Evolutionary conservation across 108 stramenopile genomes (phyloP).

Genomic region (Pseudonitzschia pungens): DNA sequence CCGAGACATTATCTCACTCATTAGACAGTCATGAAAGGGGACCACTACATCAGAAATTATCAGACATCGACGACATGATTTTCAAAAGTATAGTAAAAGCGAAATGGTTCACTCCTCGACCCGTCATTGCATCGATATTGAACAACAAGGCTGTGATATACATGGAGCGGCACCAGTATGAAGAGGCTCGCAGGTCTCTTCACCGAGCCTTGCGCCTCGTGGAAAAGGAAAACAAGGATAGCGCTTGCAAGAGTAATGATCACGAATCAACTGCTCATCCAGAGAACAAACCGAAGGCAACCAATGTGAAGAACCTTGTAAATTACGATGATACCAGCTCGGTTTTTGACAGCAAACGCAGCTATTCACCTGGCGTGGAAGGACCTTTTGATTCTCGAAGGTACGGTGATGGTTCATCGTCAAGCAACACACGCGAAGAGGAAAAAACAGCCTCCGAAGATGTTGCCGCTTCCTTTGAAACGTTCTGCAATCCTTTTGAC

Average conservation of each 20-base stretch:
- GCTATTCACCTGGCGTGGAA: too few species aligned
- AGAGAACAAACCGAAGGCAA: too few species aligned
- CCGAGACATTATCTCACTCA: background rate
- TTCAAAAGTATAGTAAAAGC: background rate
- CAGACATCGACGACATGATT: background rate
- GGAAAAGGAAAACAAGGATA: conserved; percentile 17
- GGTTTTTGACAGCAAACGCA: too few species aligned
- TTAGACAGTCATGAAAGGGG: background rate
- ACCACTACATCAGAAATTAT: background rate
- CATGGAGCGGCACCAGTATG: conserved; percentile 35
- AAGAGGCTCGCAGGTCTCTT: conserved; percentile 29
- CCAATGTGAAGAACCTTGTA: too few species aligned
- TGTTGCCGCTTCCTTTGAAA: too few species aligned
- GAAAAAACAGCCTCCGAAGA: too few species aligned
- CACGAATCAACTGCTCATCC: too few species aligned
- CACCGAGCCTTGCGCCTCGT: conserved; percentile 21
- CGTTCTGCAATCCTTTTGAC: background rate
- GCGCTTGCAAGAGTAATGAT: background rate
- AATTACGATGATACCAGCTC: too few species aligned
- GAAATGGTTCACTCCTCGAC: conserved; percentile 20
- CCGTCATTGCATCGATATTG: conserved; percentile 31
- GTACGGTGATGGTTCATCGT: too few species aligned
- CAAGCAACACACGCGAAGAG: too few species aligned
- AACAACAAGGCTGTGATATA: conserved; percentile 46
- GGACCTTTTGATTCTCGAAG: too few species aligned